Conservation (phyloP, 225 moss, liverwort and hornwort species). For the Antitrichia curtipendula region DNA sequence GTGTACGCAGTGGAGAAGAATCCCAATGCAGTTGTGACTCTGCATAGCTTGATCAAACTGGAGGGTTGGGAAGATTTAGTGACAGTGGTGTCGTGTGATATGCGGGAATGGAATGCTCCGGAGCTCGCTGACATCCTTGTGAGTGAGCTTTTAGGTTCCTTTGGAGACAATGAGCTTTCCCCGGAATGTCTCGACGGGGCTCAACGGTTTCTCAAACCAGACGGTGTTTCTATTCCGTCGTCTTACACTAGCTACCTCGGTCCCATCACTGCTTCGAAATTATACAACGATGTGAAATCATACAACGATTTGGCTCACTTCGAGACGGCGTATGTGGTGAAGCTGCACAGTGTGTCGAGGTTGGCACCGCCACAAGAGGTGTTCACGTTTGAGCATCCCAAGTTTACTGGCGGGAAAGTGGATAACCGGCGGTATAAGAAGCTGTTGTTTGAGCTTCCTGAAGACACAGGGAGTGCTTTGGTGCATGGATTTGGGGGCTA, state of each 20-base stretch:
- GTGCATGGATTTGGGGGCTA: constrained; percentile 98
- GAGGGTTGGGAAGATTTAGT: constrained; percentile 77
- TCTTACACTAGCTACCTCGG: constrained; percentile 80
- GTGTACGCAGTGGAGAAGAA: constrained; percentile 97
- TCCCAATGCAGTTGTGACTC: constrained; percentile 84
- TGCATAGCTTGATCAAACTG: constrained; percentile 86
- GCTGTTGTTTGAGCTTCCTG: constrained; percentile 69
- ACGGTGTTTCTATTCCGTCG: constrained; percentile 80
- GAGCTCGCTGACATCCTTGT: constrained; percentile 85
- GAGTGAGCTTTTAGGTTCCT: constrained; percentile 86
- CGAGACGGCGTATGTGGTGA: constrained; percentile 95
- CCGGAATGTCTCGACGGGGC: constrained; percentile 88
- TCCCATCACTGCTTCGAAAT: constrained; percentile 77
- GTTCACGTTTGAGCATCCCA: constrained; percentile 87
- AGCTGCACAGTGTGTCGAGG: constrained; percentile 81
- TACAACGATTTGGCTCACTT: constrained; percentile 89
- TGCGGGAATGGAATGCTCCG: constrained; percentile 88
- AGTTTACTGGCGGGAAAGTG: constrained; percentile 11
- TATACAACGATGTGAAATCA: constrained; percentile 89
- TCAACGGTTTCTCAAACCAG: constrained; percentile 69
- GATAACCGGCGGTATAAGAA: constrained; percentile 80
- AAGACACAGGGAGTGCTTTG: constrained; percentile 83
- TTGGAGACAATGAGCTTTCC: constrained; percentile 90
- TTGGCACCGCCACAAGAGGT: constrained; percentile 89
- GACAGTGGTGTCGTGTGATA: constrained; percentile 72